phyloP scores from a whole-genome alignment of 345 rosid genomes.

The Corymbia maculata region DNA sequence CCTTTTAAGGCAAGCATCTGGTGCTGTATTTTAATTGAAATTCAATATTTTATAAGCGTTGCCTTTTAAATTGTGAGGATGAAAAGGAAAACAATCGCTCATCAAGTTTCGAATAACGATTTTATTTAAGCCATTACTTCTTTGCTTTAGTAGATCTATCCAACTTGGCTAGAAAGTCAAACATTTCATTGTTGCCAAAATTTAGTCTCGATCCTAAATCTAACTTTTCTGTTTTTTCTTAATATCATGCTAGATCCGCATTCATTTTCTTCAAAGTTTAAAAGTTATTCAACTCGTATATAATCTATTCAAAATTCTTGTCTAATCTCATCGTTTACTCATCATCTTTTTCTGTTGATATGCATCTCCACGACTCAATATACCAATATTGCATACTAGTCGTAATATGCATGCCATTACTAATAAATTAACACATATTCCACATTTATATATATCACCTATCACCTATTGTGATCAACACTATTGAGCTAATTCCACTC shows the following conservation, averaged over 20 bases:
- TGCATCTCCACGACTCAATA: not conserved
- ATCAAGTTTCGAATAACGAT: not conserved
- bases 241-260: not conserved
- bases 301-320: not conserved
- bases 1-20: not conserved
- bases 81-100: too few species aligned
- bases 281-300: not conserved
- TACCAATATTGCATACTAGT: not conserved
- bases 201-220: not conserved
- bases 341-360: not conserved
- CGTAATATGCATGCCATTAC: not conserved
- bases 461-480: not conserved
- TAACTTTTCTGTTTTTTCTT: not conserved
- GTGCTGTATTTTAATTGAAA: too few species aligned
- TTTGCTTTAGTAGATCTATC: not conserved
- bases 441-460: not conserved
- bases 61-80: not conserved
- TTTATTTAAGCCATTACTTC: not conserved
- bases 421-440: not conserved
- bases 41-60: not conserved
- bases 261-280: too few species aligned
- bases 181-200: not conserved
- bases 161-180: not conserved
- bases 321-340: not conserved
- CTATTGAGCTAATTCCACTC: not conserved